phyloP scores from a whole-genome alignment of 352 stramenopile species.

The Detonula confervacea region DNA sequence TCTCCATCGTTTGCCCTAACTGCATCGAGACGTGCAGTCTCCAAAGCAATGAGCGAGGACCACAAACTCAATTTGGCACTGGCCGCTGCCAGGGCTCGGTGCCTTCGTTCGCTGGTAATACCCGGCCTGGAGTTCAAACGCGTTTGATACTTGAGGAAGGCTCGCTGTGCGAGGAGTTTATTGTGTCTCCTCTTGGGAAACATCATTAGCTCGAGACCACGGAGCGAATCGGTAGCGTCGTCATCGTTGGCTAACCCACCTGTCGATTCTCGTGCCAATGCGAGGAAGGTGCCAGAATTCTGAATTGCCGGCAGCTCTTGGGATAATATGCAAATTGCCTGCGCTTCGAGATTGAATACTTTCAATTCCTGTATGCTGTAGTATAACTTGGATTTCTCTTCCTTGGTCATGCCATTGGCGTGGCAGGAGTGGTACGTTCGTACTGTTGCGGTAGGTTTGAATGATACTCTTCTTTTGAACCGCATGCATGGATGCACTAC shows the following conservation, averaged over 20 bases:
- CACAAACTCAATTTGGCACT: conserved; percentile 35
- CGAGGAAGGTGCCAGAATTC: neutral
- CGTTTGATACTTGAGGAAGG: conserved; percentile 28
- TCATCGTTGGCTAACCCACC: neutral
- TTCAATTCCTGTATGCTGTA: conserved; percentile 11
- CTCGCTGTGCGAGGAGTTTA: conserved; percentile 9
- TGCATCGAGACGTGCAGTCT: conserved; percentile 29
- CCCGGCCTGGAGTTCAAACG: neutral
- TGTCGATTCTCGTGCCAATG: neutral
- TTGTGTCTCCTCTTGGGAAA: conserved; percentile 13
- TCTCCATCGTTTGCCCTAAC: conserved; percentile 19
- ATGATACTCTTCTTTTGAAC: conserved; percentile 20
- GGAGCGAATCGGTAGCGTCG: conserved; percentile 4
- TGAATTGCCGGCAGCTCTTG: neutral
- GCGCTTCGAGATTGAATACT: neutral
- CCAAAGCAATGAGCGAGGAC: conserved; percentile 30
- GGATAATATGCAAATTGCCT: conserved; percentile 4
- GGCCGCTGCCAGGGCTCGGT: conserved; percentile 4
- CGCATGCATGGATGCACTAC: no score
- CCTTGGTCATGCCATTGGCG: conserved; percentile 3
- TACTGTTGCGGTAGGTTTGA: neutral
- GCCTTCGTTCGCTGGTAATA: neutral
- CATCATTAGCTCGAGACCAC: conserved; percentile 16
- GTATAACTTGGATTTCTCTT: conserved; percentile 15
- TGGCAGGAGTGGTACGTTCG: neutral